Conservation (phyloP, 768 basidiomycete species). For the Strobilomyces echinocephalus region DNA sequence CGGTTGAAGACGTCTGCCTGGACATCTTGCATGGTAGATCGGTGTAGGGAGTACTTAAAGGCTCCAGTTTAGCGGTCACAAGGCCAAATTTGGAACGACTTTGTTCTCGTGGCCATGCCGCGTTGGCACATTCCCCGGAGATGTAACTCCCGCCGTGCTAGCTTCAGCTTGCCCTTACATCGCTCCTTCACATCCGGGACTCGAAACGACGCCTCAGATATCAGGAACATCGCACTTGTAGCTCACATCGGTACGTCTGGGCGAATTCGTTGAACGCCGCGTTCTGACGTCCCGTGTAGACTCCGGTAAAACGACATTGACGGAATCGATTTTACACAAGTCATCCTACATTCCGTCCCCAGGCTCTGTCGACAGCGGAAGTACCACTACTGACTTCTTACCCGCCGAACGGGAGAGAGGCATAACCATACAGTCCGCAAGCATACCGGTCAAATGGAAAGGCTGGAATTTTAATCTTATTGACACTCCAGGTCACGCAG, state of each 20-base stretch:
- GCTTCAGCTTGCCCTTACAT: not conserved
- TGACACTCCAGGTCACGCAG: constrained; percentile 89
- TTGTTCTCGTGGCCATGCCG: constrained; percentile 17
- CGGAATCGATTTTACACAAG: constrained; percentile 78
- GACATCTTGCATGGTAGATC: constrained; percentile 28
- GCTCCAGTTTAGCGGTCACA: too few relatives aligned
- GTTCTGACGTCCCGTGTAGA: constrained; percentile 40
- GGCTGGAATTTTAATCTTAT: constrained; percentile 82
- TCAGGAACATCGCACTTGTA: constrained; percentile 82
- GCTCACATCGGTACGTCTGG: constrained; percentile 71
- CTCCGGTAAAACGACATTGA: constrained; percentile 86
- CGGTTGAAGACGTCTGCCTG: constrained; percentile 36
- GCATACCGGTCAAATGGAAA: constrained; percentile 84
- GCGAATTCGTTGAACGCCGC: not conserved
- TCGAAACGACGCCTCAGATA: constrained; percentile 33
- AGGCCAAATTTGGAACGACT: constrained; percentile 11
- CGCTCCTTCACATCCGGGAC: constrained; percentile 24
- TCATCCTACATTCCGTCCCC: constrained; percentile 68
- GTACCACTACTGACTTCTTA: constrained; percentile 86
- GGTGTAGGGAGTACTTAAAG: not conserved
- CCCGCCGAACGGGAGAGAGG: constrained; percentile 87
- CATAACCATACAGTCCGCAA: constrained; percentile 90
- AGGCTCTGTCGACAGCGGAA: constrained; percentile 85
- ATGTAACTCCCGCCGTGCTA: constrained; percentile 9
- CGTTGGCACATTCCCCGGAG: constrained; percentile 5